Evolutionary conservation across 352 stramenopile species (phyloP).

Genomic region (Phytophthora fragariae): DNA sequence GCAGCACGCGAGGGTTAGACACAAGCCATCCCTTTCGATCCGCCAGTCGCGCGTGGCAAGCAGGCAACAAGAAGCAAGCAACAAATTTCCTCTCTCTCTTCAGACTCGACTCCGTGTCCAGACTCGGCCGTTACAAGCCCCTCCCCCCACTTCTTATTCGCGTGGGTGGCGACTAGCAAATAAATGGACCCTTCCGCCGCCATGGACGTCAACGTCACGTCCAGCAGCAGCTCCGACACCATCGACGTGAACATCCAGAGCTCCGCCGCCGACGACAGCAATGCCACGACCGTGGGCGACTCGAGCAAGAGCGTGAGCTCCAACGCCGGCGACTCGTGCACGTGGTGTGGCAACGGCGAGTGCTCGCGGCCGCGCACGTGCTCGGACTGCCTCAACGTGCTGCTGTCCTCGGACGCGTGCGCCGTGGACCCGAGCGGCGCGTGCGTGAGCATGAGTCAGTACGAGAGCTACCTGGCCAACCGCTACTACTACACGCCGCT

Average conservation of each 20-base stretch:
- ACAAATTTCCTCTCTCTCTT: neutral
- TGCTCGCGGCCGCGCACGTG: constrained; percentile 39
- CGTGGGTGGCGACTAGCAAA: constrained; percentile 1
- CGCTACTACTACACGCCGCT: constrained; percentile 57
- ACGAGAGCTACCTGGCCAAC: constrained; percentile 42
- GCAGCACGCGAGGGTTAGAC: neutral
- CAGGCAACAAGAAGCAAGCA: neutral
- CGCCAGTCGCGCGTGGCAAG: constrained; percentile 3
- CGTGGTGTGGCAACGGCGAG: constrained; percentile 38
- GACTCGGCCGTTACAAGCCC: neutral
- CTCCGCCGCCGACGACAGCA: neutral
- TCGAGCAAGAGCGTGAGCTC: constrained; percentile 31
- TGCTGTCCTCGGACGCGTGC: constrained; percentile 36
- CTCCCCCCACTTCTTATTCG: neutral
- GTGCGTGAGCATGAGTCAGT: constrained; percentile 48
- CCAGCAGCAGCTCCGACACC: neutral
- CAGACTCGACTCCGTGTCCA: neutral
- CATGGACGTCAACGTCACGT: neutral
- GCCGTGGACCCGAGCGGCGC: constrained; percentile 41
- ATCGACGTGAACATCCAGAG: neutral
- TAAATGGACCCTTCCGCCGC: neutral
- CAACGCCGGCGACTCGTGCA: constrained; percentile 43
- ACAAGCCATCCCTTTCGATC: neutral
- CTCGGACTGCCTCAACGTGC: constrained; percentile 42
- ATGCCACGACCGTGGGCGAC: neutral